Percentiles rank a stretch among this genome's conserved stretches.
phyloP scores from a whole-genome alignment of 352 stramenopile genomes.

The Phytophthora sp. region DNA sequence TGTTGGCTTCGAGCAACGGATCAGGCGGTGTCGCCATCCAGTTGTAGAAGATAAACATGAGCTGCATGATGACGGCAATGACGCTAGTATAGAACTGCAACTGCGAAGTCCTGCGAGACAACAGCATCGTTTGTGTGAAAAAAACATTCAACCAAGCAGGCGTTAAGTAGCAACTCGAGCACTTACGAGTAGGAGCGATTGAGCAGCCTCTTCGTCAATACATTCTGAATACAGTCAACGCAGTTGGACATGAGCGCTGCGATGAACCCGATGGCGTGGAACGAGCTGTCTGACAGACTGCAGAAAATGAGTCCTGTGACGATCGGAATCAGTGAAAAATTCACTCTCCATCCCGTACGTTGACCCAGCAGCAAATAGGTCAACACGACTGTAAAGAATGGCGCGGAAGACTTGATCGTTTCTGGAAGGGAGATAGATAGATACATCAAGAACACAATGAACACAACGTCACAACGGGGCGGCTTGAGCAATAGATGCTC shows the following conservation, averaged over 20 bases:
- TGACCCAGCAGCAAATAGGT: constrained; percentile 87
- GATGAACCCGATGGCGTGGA: constrained; percentile 89
- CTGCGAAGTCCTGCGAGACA: constrained; percentile 62
- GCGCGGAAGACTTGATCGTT: constrained; percentile 93
- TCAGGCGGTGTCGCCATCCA: constrained; percentile 53
- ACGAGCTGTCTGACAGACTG: constrained; percentile 85
- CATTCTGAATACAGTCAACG: constrained; percentile 93
- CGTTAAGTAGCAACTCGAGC: not conserved
- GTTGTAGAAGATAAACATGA: constrained; percentile 79
- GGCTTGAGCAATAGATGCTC: not conserved
- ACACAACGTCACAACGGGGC: constrained; percentile 25
- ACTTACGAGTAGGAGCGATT: constrained; percentile 81
- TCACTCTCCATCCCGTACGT: constrained; percentile 82
- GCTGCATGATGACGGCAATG: constrained; percentile 84
- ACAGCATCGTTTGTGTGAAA: constrained; percentile 1
- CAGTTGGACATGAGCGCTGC: constrained; percentile 91
- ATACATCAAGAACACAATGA: constrained; percentile 12
- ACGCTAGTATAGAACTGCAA: constrained; percentile 92
- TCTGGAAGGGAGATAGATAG: constrained; percentile 46
- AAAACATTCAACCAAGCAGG: not conserved
- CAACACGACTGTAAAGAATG: constrained; percentile 92
- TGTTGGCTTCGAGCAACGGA: constrained; percentile 25
- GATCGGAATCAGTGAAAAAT: constrained; percentile 88
- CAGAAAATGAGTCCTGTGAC: constrained; percentile 87
- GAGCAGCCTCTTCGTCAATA: constrained; percentile 90